Evolutionary conservation across 2,329 filamentous ascomycete genomes (phyloP), one percentile per base, ranked within the genome.

Genomic region (Neonectria ditissima): DNA sequence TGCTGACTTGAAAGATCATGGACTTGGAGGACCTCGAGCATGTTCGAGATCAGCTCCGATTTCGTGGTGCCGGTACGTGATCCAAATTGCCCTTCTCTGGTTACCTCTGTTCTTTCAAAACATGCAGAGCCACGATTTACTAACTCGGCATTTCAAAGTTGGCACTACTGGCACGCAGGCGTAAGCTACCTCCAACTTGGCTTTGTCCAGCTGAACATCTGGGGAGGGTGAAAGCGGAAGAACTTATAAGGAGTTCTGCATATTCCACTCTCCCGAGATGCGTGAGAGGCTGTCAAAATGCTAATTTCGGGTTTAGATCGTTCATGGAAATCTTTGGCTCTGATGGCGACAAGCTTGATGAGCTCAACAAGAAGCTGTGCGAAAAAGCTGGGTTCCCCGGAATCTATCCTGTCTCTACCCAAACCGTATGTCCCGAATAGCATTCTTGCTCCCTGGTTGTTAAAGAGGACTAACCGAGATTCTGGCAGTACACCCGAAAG

Each of bases 401-500:
- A 16, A 59, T 66, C 47, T 69, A 68, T 26, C 55, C 59, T 10
- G 59, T 69, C 2, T 67, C 64, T 5, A 69, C 67, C 1, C 67
- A 69, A 55, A 69, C 67, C 11, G 53, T 47, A 30, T 30, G 39
- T 56, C 18, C 16, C 7, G 14, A 13, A 34, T 16, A 34, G 32
- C 32, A 14, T 5, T 5, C 5, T 34, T 34, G 32, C 16, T 13
- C 32, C 32, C 16, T 34, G 13, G 16, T 14, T 34, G 32, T 34
- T 16, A 5, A 18, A 34, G 39, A 44, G 24, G 30, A 45, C 53
- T 34, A 34, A 20, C 32, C 16, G 41, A 34, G 3, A 1, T 37
- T 56, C 6, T 11, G 7, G 26, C 32, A 47, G 53, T 65, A 66
- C 80, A 89, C 91, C 5, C 87, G 93, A 65, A 95, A 96, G 80